phyloP scores from a whole-genome alignment of 2,329 filamentous ascomycete genomes.

The Emergomyces orientalis region DNA sequence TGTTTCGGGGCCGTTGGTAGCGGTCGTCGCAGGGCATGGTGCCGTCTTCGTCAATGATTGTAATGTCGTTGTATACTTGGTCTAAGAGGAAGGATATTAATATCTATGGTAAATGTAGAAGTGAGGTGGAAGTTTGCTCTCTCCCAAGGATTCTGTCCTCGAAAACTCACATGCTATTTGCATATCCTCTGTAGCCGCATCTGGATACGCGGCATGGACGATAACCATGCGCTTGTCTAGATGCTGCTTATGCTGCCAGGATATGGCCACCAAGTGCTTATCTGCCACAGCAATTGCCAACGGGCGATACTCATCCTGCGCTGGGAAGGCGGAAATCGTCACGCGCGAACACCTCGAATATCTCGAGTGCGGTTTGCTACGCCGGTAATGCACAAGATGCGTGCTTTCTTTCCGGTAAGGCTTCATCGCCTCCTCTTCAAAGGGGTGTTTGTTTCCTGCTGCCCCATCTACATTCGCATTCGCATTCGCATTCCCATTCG shows the following conservation, averaged over 20 bases:
- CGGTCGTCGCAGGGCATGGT: neutral
- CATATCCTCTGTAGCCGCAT: neutral
- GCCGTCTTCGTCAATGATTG: constrained; percentile 1
- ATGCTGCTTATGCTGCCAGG: constrained; percentile 12
- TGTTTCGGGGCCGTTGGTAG: neutral
- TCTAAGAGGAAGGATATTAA: constrained; percentile 3
- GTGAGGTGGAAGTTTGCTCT: neutral
- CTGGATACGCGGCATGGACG: neutral
- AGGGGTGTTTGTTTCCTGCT: constrained; percentile 20
- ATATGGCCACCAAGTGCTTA: constrained; percentile 9
- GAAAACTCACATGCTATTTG: constrained; percentile 5
- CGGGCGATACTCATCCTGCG: constrained; percentile 4
- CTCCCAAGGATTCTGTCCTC: neutral
- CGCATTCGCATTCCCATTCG: neutral
- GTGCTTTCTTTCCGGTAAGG: constrained; percentile 19
- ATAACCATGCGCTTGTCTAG: constrained; percentile 3
- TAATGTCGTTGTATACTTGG: constrained; percentile 2
- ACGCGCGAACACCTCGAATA: neutral
- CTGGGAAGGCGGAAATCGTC: constrained; percentile 11
- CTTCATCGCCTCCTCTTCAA: constrained; percentile 26
- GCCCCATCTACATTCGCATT: too few species aligned
- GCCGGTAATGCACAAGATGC: constrained; percentile 24
- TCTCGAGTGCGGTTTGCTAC: neutral
- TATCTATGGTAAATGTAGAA: neutral
- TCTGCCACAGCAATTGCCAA: constrained; percentile 12